These are phyloP conservation scores for Cytospora schulzeri DNA, from an alignment of 2,329 filamentous ascomycete species.

Conservation along the genomic window DNA sequence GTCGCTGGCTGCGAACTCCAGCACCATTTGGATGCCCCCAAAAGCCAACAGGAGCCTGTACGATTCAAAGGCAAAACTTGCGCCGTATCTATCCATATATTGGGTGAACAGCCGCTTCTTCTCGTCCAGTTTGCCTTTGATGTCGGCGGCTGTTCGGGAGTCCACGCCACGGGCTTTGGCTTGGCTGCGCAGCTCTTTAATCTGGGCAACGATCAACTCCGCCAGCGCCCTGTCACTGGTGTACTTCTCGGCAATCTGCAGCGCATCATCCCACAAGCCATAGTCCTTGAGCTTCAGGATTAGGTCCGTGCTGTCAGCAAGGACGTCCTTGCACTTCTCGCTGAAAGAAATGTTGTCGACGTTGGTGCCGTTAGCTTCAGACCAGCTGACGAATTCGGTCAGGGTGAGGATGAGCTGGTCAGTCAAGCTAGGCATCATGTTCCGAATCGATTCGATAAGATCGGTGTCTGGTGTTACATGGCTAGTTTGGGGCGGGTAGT, in stretches of 20 bases:
- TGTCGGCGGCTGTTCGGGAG: constrained; percentile 40
- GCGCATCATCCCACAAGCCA: constrained; percentile 59
- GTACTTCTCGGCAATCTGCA: constrained; percentile 61
- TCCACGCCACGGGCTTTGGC: constrained; percentile 38
- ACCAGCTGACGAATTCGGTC: constrained; percentile 56
- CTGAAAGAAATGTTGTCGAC: constrained; percentile 52
- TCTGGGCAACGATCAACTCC: constrained; percentile 57
- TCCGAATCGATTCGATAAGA: constrained; percentile 49
- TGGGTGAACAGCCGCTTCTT: constrained; percentile 51
- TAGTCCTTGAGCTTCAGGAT: constrained; percentile 56
- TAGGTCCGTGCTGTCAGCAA: constrained; percentile 40
- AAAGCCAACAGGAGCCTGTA: constrained; percentile 76
- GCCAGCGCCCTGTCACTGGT: constrained; percentile 57
- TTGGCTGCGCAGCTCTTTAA: constrained; percentile 45
- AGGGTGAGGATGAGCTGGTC: constrained; percentile 58
- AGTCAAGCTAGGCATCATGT: constrained; percentile 53
- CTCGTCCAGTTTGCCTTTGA: constrained; percentile 47
- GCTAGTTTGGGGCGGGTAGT: constrained; percentile 37
- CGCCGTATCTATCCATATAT: constrained; percentile 66
- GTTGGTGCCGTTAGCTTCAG: constrained; percentile 46
- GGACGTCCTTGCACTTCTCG: constrained; percentile 46
- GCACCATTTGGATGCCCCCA: constrained; percentile 66
- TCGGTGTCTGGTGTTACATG: constrained; percentile 39
- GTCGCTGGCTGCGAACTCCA: constrained; percentile 71
- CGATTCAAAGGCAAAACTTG: constrained; percentile 72